Base-by-base conservation (phyloP, 2,329 filamentous ascomycete species). In the Hypocreales sp. region DNA sequence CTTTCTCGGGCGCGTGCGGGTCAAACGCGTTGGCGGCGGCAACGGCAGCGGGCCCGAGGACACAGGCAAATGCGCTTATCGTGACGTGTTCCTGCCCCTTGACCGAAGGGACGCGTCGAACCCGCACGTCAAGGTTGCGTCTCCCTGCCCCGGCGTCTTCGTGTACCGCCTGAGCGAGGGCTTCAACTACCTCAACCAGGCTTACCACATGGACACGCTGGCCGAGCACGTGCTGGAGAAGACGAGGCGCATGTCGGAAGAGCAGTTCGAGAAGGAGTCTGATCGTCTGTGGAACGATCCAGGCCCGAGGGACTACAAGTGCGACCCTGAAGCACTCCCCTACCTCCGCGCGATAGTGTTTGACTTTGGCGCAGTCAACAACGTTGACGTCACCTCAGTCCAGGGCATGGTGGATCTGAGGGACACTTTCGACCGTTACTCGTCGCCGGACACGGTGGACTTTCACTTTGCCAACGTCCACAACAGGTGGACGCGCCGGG, bases 281-380 rank as follows among this genome's bases (percentile, higher is more conserved):
- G 51, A 72, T 34, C 58, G 65, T 1, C 60, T 66, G 0, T 72
- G 67, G 68, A 69, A 67, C 37, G 63, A 71, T 33, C 51, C 58
- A 5, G 56, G 49, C 26, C 59, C 50, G 31, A 48, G 29, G 39
- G 44, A 27, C 18, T 34, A 28, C 33, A 47, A 32, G 20, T 34
- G 37, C 15, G 27, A 41, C 19, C 35, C 36, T 11, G 44, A 51
- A 18, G 39, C 41, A 9, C 48, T 59, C 1, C 67, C 67, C 0
- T 45, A 56, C 8, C 51, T 72, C 11, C 57, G 57, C 5, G 67
- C 69, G 5, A 37, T 75, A 7, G 54, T 74, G 8, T 51, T 73
- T 3, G 70, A 74, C 46, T 70, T 67, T 39, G 61, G 62, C 0
- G 55, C 64, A 2, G 63, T 73, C 24, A 66, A 68, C 39, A 56